Evolutionary conservation across 495 filamentous ascomycete species (phyloP).

Genomic region (Venustampulla echinocandica): DNA sequence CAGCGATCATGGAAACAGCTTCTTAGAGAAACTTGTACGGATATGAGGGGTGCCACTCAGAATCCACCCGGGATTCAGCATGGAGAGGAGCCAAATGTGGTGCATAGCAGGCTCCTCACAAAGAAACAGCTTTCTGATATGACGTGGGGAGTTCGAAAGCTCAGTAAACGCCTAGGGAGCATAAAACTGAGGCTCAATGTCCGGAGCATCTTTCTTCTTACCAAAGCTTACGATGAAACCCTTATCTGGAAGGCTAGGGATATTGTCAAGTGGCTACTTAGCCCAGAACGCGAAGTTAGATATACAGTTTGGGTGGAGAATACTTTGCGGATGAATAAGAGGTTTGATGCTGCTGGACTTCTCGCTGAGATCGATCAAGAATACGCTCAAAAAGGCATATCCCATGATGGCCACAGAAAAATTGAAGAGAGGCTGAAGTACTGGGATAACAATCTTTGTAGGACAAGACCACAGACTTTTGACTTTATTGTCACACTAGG

Average conservation of each 20-base stretch:
- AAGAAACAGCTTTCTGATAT: conserved; percentile 92
- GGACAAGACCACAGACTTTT: conserved; percentile 71
- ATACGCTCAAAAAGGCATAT: conserved; percentile 3
- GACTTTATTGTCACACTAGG: conserved; percentile 92
- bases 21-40: conserved; percentile 24
- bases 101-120: conserved; percentile 58
- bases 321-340: conserved; percentile 55
- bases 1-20: conserved; percentile 34
- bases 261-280: conserved; percentile 78
- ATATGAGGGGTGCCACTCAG: conserved; percentile 17
- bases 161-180: conserved; percentile 75
- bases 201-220: conserved; percentile 76
- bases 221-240: conserved; percentile 76
- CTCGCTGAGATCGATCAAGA: conserved; percentile 17
- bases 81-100: conserved; percentile 19
- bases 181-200: conserved; percentile 73
- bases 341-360: conserved; percentile 50
- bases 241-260: conserved; percentile 73
- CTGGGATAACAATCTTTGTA: conserved; percentile 75
- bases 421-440: conserved; percentile 53
- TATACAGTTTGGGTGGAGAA: conserved; percentile 80
- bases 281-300: conserved; percentile 52
- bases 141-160: conserved; percentile 87
- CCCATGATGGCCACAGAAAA: background rate
- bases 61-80: conserved; percentile 10